A percentile compares a stretch with the other conserved stretches of the same genome.
phyloP scores from a whole-genome alignment of 768 basidiomycete species.

The Coprinopsis marcescibilis region DNA sequence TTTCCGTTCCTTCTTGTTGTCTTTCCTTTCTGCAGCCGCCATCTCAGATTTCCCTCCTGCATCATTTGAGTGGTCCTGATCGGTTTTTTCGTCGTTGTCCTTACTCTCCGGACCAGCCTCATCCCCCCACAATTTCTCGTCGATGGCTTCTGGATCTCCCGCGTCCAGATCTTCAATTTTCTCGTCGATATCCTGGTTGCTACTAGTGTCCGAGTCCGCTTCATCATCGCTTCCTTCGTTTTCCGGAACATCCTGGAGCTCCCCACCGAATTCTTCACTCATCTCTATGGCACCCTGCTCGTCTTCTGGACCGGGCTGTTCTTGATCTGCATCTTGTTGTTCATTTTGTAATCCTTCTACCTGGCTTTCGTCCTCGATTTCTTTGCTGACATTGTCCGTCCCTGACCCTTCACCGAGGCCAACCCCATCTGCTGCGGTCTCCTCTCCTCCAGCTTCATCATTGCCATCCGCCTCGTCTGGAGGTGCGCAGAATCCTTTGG shows the following conservation, averaged over 20 bases:
- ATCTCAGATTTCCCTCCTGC: slow-evolving; percentile 56
- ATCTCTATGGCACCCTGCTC: slow-evolving; percentile 85
- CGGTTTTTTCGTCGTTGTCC: slow-evolving; percentile 48
- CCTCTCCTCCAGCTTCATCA: slow-evolving; percentile 41
- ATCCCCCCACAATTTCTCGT: slow-evolving; percentile 97
- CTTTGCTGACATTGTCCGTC: slow-evolving; percentile 82
- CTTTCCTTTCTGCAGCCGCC: slow-evolving; percentile 73
- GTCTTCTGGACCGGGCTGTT: slow-evolving; percentile 41
- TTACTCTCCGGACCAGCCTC: slow-evolving; percentile 51
- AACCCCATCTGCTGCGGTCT: slow-evolving; percentile 60
- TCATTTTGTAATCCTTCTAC: slow-evolving; percentile 88
- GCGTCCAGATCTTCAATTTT: slow-evolving; percentile 78
- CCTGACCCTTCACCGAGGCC: slow-evolving; percentile 90
- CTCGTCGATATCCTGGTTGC: slow-evolving; percentile 71
- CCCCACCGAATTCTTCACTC: slow-evolving; percentile 84
- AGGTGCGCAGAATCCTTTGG: slow-evolving; percentile 91
- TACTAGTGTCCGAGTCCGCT: slow-evolving; percentile 46
- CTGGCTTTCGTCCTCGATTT: slow-evolving; percentile 94
- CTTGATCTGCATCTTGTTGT: slow-evolving; percentile 35
- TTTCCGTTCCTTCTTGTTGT: slow-evolving; percentile 39
- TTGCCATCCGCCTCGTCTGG: slow-evolving; percentile 62
- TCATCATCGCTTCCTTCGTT: slow-evolving; percentile 46
- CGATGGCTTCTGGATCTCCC: slow-evolving; percentile 75
- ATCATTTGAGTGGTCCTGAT: slow-evolving; percentile 54
- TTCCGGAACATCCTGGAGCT: slow-evolving; percentile 78